Base-by-base conservation (phyloP, 257 asterid species). In the Jacaranda mimosifolia region DNA sequence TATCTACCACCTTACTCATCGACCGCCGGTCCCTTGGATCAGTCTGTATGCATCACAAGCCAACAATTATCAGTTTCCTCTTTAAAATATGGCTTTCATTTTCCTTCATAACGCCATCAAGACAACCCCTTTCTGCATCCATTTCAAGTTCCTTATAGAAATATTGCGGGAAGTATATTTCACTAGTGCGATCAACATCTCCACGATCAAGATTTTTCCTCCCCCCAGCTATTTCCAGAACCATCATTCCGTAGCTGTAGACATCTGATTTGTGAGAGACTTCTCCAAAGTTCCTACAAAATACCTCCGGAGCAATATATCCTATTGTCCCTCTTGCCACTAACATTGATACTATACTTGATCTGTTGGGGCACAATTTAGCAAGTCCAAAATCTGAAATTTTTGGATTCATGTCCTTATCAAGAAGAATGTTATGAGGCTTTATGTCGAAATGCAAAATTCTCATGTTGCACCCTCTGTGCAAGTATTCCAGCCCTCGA, bases 211-310 rank as follows among this genome's bases (percentile, higher is more conserved):
- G 8, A 7, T 73, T 83, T 35, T 71, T 85, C 53, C 73, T 83
- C 21, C 76, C 83, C 35, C 86, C 87, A n/a, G 69, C 86, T 70
- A 85, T 87, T 59, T 87, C 87, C 17, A 84, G 8, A 1, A 83
- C 35, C 90, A 77, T 84, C 85, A 79, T 74, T 21, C 86, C 85
- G 4, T 82, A 85, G 77, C 86, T 85, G 45, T 82, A 85, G 14
- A 82, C 86, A 65, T 85, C 89, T 3, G 81, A 85, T 32, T 85
- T 85, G 48, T 85, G 63, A 19, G 83, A 82, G 0, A 78, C 83
- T 32, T 72, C 74, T 40, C 87, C 89, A 18, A 85, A 65, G 65
- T 76, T 81, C 48, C 79, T 74, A 6, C 51, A 71, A 0, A 77
- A 53, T 1, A 83, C 69, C 63, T 86, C 86, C 0, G 89, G 84